Base-by-base conservation (phyloP, 306 rosid species). In the Vigna unguiculata region DNA sequence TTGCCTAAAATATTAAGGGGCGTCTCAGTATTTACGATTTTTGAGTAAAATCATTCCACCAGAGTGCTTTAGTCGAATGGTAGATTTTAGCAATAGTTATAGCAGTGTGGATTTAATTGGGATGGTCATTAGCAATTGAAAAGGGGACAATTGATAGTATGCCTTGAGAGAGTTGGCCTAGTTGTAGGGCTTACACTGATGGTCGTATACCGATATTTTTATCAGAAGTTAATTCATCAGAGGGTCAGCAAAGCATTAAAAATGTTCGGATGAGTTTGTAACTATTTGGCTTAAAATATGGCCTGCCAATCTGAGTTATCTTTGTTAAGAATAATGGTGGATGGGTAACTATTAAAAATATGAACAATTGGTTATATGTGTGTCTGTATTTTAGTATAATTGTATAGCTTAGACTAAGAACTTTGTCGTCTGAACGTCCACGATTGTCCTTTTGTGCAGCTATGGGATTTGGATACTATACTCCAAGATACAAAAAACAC, bases 381-480 rank as follows among this genome's bases (percentile, higher is more conserved):
- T 45, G 10, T 4, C 19, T 40, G 20, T 40, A 20, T 28, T 75
- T 75, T 36, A 36, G 17, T 49, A 21, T 51, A 28, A 1, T 15
- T 83, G 48, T 68, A 43, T 45, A 25, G 12, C 15, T 28, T 17
- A 65, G 60, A 61, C 53, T n/a, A 10, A 43, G 24, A 24, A 46
- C 20, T 58, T 17, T 5, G 38, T 32, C 15, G 22, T 78, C 43
- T 61, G 57, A 81, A 67, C 51, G 68, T 52, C 63, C 38, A 41
- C 1, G 9, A 43, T 30, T 22, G 71, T 22, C 43, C 13, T 79
- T 69, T 54, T 61, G 52, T 54, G 71, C 90, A 92, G 97, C 81
- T 90, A 57, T 92, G 97, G 97, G 90, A 92, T 76, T 68, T 92
- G 88, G 89, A 92, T 84, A 86, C 77, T 47, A 20, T 88, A 65